Evolutionary conservation across 1,284 basidiomycete genomes (phyloP).

Genomic region (Ustilago sp.): DNA sequence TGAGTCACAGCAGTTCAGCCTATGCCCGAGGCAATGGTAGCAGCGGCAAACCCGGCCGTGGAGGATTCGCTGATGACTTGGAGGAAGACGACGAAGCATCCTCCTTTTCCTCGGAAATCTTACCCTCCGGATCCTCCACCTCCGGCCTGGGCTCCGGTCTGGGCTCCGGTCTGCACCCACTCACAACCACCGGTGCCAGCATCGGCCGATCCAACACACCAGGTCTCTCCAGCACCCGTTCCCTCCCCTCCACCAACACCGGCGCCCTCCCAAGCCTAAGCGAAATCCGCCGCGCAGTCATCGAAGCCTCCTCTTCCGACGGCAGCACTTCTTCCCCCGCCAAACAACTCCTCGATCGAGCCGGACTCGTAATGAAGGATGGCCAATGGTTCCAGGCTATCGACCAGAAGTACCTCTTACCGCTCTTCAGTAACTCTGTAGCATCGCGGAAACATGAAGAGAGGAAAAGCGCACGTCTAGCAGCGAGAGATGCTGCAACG

Average conservation of each 20-base stretch:
- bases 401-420: conserved; percentile 93
- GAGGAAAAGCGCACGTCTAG: conserved; percentile 46
- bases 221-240: conserved; percentile 16
- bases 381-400: conserved; percentile 94
- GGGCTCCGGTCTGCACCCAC: conserved; percentile 10
- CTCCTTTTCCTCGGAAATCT: conserved; percentile 27
- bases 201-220: conserved; percentile 11
- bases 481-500: conserved; percentile 34
- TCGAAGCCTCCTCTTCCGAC: conserved; percentile 34
- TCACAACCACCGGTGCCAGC: conserved; percentile 13
- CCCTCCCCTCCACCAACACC: conserved; percentile 9
- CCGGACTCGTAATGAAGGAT: conserved; percentile 71
- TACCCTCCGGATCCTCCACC: conserved; percentile 33
- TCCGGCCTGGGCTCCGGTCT: conserved; percentile 24
- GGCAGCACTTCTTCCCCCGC: conserved; percentile 42
- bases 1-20: conserved; percentile 28
- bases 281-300: conserved; percentile 43
- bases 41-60: conserved; percentile 6
- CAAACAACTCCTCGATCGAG: conserved; percentile 60
- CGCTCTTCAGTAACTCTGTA: conserved; percentile 85
- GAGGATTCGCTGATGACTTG: conserved; percentile 50
- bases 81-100: conserved; percentile 49
- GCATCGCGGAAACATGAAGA: conserved; percentile 70
- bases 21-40: conserved; percentile 16
- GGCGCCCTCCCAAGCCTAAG: conserved; percentile 24